Evolutionary conservation across 306 rosid genomes (phyloP).

Genomic region (Senna siamea): DNA sequence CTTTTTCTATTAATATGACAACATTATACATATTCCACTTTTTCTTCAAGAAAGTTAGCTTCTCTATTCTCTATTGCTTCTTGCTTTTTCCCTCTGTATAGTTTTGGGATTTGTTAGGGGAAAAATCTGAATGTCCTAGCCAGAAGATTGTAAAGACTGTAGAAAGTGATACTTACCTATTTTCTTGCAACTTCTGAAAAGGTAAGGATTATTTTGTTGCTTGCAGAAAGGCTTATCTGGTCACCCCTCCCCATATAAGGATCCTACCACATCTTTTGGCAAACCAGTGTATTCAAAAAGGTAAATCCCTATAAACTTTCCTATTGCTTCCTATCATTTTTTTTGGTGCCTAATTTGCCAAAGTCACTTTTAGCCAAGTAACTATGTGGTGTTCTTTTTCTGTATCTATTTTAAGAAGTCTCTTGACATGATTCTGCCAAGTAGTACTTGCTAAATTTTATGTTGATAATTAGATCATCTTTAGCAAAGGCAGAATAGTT

Average conservation of each 20-base stretch:
- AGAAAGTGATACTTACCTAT: slow-evolving; percentile 77
- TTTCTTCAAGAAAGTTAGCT: too few species aligned
- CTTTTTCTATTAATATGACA: too few species aligned
- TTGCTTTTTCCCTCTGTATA: too few species aligned
- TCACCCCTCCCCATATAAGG: neutral
- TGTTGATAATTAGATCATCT: neutral
- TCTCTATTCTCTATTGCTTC: too few species aligned
- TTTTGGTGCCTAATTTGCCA: neutral
- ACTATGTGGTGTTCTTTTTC: neutral
- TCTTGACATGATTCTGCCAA: neutral
- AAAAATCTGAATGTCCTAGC: slow-evolving; percentile 72
- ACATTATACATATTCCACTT: too few species aligned
- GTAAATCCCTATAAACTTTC: too few species aligned
- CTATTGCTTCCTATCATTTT: slow-evolving; percentile 15
- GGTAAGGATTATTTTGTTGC: slow-evolving; percentile 50
- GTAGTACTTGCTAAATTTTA: neutral
- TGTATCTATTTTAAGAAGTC: neutral
- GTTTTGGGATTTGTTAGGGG: slow-evolving; percentile 85
- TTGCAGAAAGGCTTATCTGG: slow-evolving; percentile 18
- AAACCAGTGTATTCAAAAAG: too few species aligned
- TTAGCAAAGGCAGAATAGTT: slow-evolving; percentile 15
- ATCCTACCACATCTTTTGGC: too few species aligned
- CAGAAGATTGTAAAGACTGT: slow-evolving; percentile 71
- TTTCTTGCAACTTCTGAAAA: slow-evolving; percentile 71
- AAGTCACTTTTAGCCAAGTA: slow-evolving; percentile 5